Conservation (phyloP, 768 basidiomycete genomes). For the Rhizopogon roseolus region DNA sequence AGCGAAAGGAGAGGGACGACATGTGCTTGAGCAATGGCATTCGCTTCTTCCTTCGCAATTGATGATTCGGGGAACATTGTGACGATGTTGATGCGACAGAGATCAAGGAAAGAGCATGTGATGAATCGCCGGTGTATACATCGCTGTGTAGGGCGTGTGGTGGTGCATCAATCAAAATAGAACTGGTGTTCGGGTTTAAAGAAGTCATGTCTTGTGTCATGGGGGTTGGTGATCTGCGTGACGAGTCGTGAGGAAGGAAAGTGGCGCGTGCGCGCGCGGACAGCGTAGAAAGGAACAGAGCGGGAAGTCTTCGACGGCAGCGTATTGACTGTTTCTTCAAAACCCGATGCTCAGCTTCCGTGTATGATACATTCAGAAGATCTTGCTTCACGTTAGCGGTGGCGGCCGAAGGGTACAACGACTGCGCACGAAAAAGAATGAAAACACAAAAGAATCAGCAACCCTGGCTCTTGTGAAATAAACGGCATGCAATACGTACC, state of each 20-base stretch:
- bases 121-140: slow-evolving; percentile 11
- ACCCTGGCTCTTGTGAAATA: slow-evolving; percentile 11
- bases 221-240: background rate
- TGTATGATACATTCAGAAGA: slow-evolving; percentile 3
- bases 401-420: slow-evolving; percentile 14
- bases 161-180: slow-evolving; percentile 16
- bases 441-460: slow-evolving; percentile 12
- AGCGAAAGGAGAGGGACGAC: slow-evolving; percentile 17
- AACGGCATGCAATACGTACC: slow-evolving; percentile 20
- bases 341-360: slow-evolving; percentile 10
- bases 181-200: slow-evolving; percentile 6
- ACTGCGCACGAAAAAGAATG: slow-evolving; percentile 11
- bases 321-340: slow-evolving; percentile 11
- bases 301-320: slow-evolving; percentile 15
- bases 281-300: slow-evolving; percentile 15
- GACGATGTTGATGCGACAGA: slow-evolving; percentile 17
- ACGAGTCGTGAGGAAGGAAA: slow-evolving; percentile 1
- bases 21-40: slow-evolving; percentile 26
- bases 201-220: slow-evolving; percentile 13
- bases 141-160: slow-evolving; percentile 14
- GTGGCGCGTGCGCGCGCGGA: slow-evolving; percentile 11
- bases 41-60: slow-evolving; percentile 36
- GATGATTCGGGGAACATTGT: slow-evolving; percentile 24
- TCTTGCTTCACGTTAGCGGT: slow-evolving; percentile 11
- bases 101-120: slow-evolving; percentile 13